Evolutionary conservation across 75 land plant genomes (phyloP), one percentile per base, ranked within the genome.

Genomic region (Cupressus sempervirens): DNA sequence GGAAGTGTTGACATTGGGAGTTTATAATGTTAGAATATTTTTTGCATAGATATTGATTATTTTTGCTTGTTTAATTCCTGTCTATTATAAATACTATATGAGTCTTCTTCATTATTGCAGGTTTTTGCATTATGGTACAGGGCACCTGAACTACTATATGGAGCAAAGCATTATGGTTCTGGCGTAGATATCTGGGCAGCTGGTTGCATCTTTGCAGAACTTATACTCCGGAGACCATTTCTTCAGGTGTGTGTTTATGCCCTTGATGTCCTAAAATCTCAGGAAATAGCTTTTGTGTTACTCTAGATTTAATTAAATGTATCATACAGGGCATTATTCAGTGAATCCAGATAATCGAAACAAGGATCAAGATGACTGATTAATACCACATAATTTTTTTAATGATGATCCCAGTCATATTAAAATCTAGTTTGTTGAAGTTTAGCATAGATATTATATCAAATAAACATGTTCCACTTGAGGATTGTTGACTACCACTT

Each of bases 131-230:
- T 96, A 54, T 98, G 99, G 99, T 98, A 98, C 85, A 93, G 99
- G 88, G 92, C 99, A 81, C 99, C 99, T 80, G 99, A 98, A 88
- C 83, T 98, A 81, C 84, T 98, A 72, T 98, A 92, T 91, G 99
- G 99, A 3, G 84, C 94, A 81, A 98, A 93, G 83, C 93, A 94
- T 56, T 98, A 98, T 92, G 99, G 99, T 76, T 43, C 99, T 83
- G 96, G 90, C 7, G 99, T 98, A 50, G 99, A 98, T 89, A 90
- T 98, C n/a, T 98, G 99, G 99, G 99, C 96, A 82, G 96, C 98
- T 16, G 99, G 91, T 46, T 98, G 99, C 77, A 94, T 98, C 75
- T 98, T 98, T 89, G 99, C 99, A 67, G 99, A 98, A 77, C 96
- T 98, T 54, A 91, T 98, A 41, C 93, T 96, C 6, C 95, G 99